Percentiles rank a stretch among this genome's conserved stretches.
Evolutionary conservation across 1,139 yeast species (phyloP).

Genomic region (Nakaseomyces glabratus): DNA sequence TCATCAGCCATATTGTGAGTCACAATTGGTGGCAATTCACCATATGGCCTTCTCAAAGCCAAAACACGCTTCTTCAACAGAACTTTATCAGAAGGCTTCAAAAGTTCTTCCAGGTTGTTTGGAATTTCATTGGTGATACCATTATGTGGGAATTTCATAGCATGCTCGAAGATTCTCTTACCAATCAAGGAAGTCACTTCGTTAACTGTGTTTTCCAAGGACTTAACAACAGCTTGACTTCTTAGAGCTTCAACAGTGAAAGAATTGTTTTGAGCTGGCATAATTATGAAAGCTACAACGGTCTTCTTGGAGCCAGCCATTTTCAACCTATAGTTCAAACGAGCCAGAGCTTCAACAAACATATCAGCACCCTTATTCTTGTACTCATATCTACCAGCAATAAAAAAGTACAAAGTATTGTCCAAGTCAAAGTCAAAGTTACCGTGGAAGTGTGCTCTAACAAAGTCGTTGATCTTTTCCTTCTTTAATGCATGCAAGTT

Average conservation of each 20-base stretch:
- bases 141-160: slow-evolving; percentile 65
- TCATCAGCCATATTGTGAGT: slow-evolving; percentile 97
- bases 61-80: slow-evolving; percentile 83
- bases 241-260: slow-evolving; percentile 94
- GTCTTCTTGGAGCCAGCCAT: slow-evolving; percentile 79
- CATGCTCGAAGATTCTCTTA: slow-evolving; percentile 77
- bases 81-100: slow-evolving; percentile 81
- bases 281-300: slow-evolving; percentile 89
- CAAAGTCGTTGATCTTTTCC: slow-evolving; percentile 85
- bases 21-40: slow-evolving; percentile 83
- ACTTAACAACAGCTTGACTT: slow-evolving; percentile 92
- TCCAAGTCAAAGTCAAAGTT: slow-evolving; percentile 90
- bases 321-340: slow-evolving; percentile 79
- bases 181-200: slow-evolving; percentile 86
- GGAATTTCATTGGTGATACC: slow-evolving; percentile 45
- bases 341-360: slow-evolving; percentile 82
- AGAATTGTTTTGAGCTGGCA: slow-evolving; percentile 91
- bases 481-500: slow-evolving; percentile 85
- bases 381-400: slow-evolving; percentile 93
- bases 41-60: slow-evolving; percentile 74
- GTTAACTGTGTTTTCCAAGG: slow-evolving; percentile 79
- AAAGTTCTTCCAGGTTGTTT: slow-evolving; percentile 57
- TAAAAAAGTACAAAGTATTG: slow-evolving; percentile 84
- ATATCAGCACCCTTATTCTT: slow-evolving; percentile 94
- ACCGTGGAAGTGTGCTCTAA: slow-evolving; percentile 94